A percentile compares a stretch with the other conserved stretches of the same genome.
Evolutionary conservation across 805 yeast genomes (phyloP).

Genomic region (Saccharomycopsis lassenensis): DNA sequence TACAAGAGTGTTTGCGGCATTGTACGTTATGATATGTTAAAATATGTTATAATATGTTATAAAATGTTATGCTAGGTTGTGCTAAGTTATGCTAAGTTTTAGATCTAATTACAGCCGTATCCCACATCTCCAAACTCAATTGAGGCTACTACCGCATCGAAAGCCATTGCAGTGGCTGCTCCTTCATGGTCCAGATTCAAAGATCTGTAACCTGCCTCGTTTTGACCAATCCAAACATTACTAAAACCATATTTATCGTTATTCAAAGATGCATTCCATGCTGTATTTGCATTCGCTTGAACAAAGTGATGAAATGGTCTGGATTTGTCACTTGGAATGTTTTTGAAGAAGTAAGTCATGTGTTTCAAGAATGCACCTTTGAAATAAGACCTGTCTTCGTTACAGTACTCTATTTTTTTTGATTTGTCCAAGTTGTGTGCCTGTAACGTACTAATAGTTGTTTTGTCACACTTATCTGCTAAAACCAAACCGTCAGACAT

Average conservation of each 20-base stretch:
- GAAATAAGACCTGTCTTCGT: background rate
- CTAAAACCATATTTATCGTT: background rate
- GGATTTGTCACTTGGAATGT: constrained; percentile 1
- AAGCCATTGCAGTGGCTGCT: background rate
- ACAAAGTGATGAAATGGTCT: background rate
- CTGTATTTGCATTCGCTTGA: constrained; percentile 5
- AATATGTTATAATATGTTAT: too few species aligned
- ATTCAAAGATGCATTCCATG: constrained; percentile 1
- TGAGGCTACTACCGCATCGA: constrained; percentile 2
- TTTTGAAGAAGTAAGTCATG: constrained; percentile 1
- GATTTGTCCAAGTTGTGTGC: background rate
- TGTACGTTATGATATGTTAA: too few species aligned
- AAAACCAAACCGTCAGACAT: background rate
- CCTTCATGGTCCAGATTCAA: background rate
- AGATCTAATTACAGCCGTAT: too few species aligned
- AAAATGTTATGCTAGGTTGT: too few species aligned
- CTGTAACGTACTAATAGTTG: background rate
- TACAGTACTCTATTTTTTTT: too few species aligned
- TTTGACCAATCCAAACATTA: background rate
- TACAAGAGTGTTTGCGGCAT: too few species aligned
- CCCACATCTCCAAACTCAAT: background rate
- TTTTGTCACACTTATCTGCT: constrained; percentile 1
- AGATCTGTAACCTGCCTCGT: background rate
- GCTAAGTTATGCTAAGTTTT: too few species aligned
- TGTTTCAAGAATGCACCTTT: constrained; percentile 5